phyloP scores from a whole-genome alignment of 1,284 basidiomycete species.

The Sporisorium scitamineum region DNA sequence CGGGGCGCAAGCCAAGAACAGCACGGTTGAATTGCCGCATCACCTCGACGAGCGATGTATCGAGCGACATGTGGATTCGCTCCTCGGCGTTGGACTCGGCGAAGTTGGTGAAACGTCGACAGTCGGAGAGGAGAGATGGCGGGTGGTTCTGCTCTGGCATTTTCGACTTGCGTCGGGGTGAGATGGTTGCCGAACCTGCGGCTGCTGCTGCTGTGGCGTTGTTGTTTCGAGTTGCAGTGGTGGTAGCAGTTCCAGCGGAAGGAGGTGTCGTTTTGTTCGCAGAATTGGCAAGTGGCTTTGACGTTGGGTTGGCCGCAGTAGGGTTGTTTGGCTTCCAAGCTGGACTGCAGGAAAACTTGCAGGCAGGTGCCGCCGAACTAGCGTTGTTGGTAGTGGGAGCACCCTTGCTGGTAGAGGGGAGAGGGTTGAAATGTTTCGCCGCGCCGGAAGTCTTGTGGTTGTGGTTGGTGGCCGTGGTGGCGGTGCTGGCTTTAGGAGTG shows the following conservation, averaged over 20 bases:
- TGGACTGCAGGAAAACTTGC: not conserved
- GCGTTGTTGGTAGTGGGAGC: not conserved
- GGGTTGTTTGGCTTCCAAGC: not conserved
- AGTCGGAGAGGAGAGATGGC: conserved; percentile 16
- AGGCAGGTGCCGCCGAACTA: not conserved
- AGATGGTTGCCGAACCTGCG: not conserved
- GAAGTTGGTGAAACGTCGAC: conserved; percentile 6
- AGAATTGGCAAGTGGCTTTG: not conserved
- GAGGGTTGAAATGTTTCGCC: not conserved
- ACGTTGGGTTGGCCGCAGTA: not conserved
- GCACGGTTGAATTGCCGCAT: conserved; percentile 26
- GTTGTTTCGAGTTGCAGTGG: too few species aligned
- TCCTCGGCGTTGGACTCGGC: conserved; percentile 12
- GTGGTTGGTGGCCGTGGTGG: not conserved
- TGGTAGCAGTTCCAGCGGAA: not conserved
- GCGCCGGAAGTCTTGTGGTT: not conserved
- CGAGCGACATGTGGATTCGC: conserved; percentile 11
- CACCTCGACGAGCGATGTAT: conserved; percentile 5
- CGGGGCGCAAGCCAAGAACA: conserved; percentile 5
- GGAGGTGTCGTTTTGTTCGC: not conserved
- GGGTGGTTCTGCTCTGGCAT: conserved; percentile 4
- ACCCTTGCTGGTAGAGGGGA: not conserved
- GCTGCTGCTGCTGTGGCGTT: not conserved
- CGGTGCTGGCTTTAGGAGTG: not conserved
- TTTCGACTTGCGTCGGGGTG: conserved; percentile 11